Evolutionary conservation across 208 protist genomes (phyloP).

Genomic region (Trypanosoma caninum): DNA sequence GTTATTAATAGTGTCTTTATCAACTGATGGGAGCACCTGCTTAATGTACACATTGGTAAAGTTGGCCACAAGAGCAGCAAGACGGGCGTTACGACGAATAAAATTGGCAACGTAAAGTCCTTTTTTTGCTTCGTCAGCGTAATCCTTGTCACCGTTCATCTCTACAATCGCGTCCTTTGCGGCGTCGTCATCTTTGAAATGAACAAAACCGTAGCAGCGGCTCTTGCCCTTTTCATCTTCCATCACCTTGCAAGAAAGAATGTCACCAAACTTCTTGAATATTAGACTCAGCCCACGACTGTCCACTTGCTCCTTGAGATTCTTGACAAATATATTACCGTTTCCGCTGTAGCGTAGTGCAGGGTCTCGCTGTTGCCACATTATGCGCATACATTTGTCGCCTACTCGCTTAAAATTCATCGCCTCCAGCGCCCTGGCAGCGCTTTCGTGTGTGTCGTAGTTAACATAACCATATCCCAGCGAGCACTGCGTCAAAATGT

Average conservation of each 20-base stretch:
- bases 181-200: slow-evolving; percentile 97
- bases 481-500: slow-evolving; percentile 96
- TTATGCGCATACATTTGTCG: slow-evolving; percentile 96
- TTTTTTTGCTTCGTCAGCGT: slow-evolving; percentile 90
- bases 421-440: slow-evolving; percentile 97
- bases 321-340: slow-evolving; percentile 99
- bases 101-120: slow-evolving; percentile 95
- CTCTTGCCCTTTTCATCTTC: slow-evolving; percentile 89
- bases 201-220: slow-evolving; percentile 98
- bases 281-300: slow-evolving; percentile 97
- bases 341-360: slow-evolving; percentile 95
- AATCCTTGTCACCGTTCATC: slow-evolving; percentile 95
- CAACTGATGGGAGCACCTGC: slow-evolving; percentile 91
- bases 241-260: slow-evolving; percentile 98
- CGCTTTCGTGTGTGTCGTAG: slow-evolving; percentile 95
- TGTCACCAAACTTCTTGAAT: slow-evolving; percentile 97
- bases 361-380: slow-evolving; percentile 99
- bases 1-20: slow-evolving; percentile 91
- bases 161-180: slow-evolving; percentile 95
- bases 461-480: slow-evolving; percentile 99
- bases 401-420: slow-evolving; percentile 97
- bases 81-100: slow-evolving; percentile 93
- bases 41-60: slow-evolving; percentile 99
- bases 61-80: slow-evolving; percentile 84
- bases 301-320: slow-evolving; percentile 95